Evolutionary conservation across 495 filamentous ascomycete species (phyloP), one percentile per base, ranked within the genome.

Genomic region (Hypoxylon lienhwacheense): DNA sequence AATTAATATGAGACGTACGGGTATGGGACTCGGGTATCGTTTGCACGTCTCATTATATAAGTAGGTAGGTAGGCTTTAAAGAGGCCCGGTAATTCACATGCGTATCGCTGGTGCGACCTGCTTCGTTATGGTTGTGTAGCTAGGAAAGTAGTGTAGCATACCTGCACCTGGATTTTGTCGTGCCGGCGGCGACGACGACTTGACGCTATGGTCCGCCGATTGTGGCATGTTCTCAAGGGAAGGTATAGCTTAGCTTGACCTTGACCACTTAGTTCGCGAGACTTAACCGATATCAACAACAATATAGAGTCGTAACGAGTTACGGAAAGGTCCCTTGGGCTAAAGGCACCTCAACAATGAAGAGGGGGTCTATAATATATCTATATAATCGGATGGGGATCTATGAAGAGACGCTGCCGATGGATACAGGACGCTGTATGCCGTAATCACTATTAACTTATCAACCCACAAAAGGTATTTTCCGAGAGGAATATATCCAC

Each of bases 81-180:
- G 24, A 21, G 35, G 39, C 42, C 45, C 47, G 28, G 22, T 35
- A 46, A 37, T 36, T 34, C 51, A 52, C 33, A 44, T 31, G 35
- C 21, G 10, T 1, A 25, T 24, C n/a, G 42, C 47, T 21, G 44
- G 40, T 22, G 12, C 22, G 12, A 25, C 8, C 29, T 41, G 14
- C 29, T 33, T 20, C 47, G 19, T 37, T 19, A 15, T 33, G 12
- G 33, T 39, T 28, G 22, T 15, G 15, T 7, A 39, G 24, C 12
- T 43, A 44, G 24, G 41, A 34, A 15, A 47, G n/a, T 34, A 7
- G 29, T 22, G 34, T 48, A 3, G 16, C 56, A 49, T 60, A 61
- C 58, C 58, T 53, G 58, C 58, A 28, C 58, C 58, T 28, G 58
- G 58, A 26, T 61, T 61, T 14, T 61, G 58, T 44, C 58, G 58